Evolutionary conservation across 352 stramenopile genomes (phyloP).

Genomic region (Pythium biforme): DNA sequence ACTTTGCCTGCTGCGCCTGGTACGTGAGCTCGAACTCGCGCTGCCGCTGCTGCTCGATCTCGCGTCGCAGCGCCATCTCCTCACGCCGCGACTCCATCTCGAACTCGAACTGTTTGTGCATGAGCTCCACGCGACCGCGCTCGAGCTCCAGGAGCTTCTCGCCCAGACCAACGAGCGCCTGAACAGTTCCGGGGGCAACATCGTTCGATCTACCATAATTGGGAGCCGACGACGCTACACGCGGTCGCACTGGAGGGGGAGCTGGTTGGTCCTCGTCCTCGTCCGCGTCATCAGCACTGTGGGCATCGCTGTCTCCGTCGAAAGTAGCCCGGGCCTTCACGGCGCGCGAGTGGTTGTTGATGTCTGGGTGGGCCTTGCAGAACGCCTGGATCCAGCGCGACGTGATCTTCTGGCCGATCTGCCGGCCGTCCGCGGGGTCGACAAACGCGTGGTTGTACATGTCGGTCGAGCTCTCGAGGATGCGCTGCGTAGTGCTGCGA

Average conservation of each 20-base stretch:
- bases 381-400: background rate
- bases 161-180: background rate
- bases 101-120: conserved; percentile 3
- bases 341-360: background rate
- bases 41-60: background rate
- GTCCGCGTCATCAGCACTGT: background rate
- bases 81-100: conserved; percentile 6
- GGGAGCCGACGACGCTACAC: too few species aligned
- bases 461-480: background rate
- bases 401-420: background rate
- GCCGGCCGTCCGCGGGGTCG: background rate
- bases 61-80: background rate
- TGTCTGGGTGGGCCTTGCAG: background rate
- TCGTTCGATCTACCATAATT: too few species aligned
- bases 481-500: background rate
- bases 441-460: background rate
- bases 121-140: background rate
- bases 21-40: conserved; percentile 6
- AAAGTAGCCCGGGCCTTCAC: background rate
- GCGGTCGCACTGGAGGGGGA: background rate
- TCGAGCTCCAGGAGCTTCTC: background rate
- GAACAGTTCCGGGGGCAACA: background rate
- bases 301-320: background rate
- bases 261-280: background rate
- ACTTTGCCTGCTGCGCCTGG: conserved; percentile 4